phyloP scores from a whole-genome alignment of 768 basidiomycete genomes.

The Rhodotorula taiwanensis region DNA sequence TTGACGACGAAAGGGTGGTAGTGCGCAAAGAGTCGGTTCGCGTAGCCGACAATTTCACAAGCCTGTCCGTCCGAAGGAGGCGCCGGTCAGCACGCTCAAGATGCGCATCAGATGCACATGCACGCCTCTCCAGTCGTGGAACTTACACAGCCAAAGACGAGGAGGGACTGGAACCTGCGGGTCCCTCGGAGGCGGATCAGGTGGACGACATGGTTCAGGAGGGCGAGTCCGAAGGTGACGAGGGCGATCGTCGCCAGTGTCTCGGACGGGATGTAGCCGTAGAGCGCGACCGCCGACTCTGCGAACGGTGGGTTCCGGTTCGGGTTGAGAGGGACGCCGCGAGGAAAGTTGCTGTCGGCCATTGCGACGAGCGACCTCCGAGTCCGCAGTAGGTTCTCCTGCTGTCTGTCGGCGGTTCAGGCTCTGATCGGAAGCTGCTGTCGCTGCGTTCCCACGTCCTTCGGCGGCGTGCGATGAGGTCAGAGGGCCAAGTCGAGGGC shows the following conservation, averaged over 20 bases:
- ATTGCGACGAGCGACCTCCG: neutral
- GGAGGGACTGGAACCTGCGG: slow-evolving; percentile 6
- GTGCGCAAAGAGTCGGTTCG: slow-evolving; percentile 11
- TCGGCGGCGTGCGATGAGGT: too few species aligned
- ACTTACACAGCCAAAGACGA: slow-evolving; percentile 19
- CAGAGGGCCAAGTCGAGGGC: too few species aligned
- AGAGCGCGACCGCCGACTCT: slow-evolving; percentile 16
- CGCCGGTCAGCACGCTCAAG: too few species aligned
- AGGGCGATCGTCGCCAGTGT: slow-evolving; percentile 15
- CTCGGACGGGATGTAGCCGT: slow-evolving; percentile 14
- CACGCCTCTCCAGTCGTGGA: too few species aligned
- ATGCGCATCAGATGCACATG: too few species aligned
- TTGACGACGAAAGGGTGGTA: slow-evolving; percentile 15
- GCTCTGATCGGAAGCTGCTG: too few species aligned
- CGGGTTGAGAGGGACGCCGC: slow-evolving; percentile 12
- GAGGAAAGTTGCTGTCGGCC: neutral
- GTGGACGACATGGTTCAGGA: slow-evolving; percentile 14
- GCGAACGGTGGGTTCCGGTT: slow-evolving; percentile 16
- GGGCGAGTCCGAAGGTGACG: slow-evolving; percentile 12
- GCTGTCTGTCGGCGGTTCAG: too few species aligned
- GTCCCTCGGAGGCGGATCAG: neutral
- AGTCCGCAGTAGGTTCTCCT: too few species aligned
- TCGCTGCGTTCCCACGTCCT: too few species aligned
- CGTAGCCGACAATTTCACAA: slow-evolving; percentile 24
- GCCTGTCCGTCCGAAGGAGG: too few species aligned